Conservation (phyloP, 257 asterid species). For the Cinchona pubescens region DNA sequence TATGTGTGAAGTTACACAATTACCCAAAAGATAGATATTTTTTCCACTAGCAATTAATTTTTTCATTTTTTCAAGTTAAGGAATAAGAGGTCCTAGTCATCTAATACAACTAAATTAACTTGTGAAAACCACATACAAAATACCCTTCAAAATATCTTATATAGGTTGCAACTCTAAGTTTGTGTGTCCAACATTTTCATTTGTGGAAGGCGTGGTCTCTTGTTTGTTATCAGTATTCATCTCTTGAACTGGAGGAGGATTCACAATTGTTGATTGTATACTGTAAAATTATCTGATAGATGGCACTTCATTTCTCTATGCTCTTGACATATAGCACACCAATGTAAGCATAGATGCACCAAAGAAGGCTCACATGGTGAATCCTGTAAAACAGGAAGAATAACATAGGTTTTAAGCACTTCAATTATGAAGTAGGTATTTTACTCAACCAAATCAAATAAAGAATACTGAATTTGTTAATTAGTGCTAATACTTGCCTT, state of each 20-base stretch:
- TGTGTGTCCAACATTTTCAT: constrained; percentile 23
- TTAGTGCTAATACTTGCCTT: no score
- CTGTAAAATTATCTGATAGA: constrained; percentile 25
- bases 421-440: no score
- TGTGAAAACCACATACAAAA: not conserved
- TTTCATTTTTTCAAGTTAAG: not conserved
- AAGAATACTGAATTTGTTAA: no score
- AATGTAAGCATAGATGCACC: constrained; percentile 80
- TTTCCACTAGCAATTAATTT: not conserved
- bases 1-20: not conserved
- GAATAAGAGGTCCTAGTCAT: not conserved
- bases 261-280: constrained; percentile 29
- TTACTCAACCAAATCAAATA: no score
- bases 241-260: constrained; percentile 63
- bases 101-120: not conserved
- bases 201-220: constrained; percentile 22
- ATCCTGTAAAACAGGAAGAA: constrained; percentile 42
- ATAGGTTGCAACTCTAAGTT: constrained; percentile 52
- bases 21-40: not conserved
- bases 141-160: not conserved
- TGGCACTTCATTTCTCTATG: constrained; percentile 61
- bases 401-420: no score
- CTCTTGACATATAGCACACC: constrained; percentile 95
- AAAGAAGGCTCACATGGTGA: constrained; percentile 80
- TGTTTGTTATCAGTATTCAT: constrained; percentile 36